Evolutionary conservation across 768 basidiomycete species (phyloP), one percentile per base, ranked within the genome.

Genomic region (Ephemerocybe angulata): DNA sequence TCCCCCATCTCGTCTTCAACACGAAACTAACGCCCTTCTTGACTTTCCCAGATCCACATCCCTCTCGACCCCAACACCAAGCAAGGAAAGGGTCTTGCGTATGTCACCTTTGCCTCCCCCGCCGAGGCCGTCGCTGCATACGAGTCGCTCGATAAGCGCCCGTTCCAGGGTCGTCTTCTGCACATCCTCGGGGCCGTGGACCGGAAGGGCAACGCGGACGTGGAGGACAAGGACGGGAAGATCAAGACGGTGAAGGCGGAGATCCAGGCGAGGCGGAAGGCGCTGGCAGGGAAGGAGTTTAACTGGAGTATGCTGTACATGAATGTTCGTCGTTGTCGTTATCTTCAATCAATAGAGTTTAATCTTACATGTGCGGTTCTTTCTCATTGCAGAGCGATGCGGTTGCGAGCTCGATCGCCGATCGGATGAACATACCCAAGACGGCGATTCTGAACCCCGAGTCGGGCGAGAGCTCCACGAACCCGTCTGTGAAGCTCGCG

Each of bases 301-400:
- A 93, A 92, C 68, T 96, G 93, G 93, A 85, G 87, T 50, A 88
- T 93, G 80, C 67, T 98, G 54, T 98, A 94, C 66, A 94, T 98
- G 92, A 98, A 98, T 77, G 96, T 97, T 75, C 71, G 92, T 86
- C 51, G 41, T 22, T 43, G 51, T n/a, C n/a, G n/a, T 53, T 43
- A 48, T 53, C 31, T 48, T 48, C 33, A 40, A 27, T 38, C 21
- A n/a, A 53, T 52, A 54, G 27, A 43, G 53, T 30, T 42, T 58
- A 55, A 37, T 62, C 19, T 13, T n/a, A 53, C 49, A 42, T 47
- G 29, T 37, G 13, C 58, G 62, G 7, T 56, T 56, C 56, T 65
- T 66, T 59, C 37, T 42, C 19, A 29, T 35, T 56, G 38, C 58
- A 97, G 95, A 89, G 87, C 62, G 95, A 99, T 63, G 95, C 97